A percentile compares a stretch with the other conserved stretches of the same genome.
phyloP scores from a whole-genome alignment of 129 eudicot genomes.

The Escallonia herrerae region DNA sequence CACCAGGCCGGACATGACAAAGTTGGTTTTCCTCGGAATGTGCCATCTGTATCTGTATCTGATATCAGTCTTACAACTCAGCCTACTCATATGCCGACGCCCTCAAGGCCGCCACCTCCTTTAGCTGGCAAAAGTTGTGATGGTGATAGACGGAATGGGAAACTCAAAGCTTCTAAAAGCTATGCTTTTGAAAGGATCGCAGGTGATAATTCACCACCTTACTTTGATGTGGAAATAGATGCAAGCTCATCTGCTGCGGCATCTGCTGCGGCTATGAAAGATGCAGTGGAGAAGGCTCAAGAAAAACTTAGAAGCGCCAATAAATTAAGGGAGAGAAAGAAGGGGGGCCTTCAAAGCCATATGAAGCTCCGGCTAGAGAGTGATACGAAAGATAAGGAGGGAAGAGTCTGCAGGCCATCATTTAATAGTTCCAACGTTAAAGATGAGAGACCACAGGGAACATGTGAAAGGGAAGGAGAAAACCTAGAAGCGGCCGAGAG shows the following conservation, averaged over 20 bases:
- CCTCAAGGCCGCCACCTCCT: constrained; percentile 82
- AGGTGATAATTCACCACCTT: constrained; percentile 42
- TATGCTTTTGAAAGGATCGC: constrained; percentile 38
- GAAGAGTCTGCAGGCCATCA: constrained; percentile 12
- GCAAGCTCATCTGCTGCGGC: constrained; percentile 61
- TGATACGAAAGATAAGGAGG: constrained; percentile 26
- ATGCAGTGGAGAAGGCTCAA: constrained; percentile 67
- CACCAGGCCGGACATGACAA: constrained; percentile 27
- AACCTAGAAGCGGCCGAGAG: not conserved
- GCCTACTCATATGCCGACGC: constrained; percentile 79
- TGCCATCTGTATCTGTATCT: constrained; percentile 45
- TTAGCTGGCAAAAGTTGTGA: constrained; percentile 36
- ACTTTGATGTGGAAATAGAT: constrained; percentile 71
- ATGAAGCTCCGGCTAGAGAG: constrained; percentile 27
- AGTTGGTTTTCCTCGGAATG: constrained; percentile 18
- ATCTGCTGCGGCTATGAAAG: constrained; percentile 59
- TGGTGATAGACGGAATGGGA: constrained; percentile 20
- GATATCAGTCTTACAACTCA: constrained; percentile 71
- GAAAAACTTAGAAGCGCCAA: constrained; percentile 51
- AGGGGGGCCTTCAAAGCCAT: constrained; percentile 35
- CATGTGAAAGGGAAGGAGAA: constrained; percentile 24
- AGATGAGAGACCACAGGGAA: constrained; percentile 24
- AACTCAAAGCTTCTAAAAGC: constrained; percentile 45
- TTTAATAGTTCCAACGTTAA: constrained; percentile 16
- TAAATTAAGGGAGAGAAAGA: constrained; percentile 46